Conservation (phyloP, 2,329 filamentous ascomycete species). For the Xylaria sp. region DNA sequence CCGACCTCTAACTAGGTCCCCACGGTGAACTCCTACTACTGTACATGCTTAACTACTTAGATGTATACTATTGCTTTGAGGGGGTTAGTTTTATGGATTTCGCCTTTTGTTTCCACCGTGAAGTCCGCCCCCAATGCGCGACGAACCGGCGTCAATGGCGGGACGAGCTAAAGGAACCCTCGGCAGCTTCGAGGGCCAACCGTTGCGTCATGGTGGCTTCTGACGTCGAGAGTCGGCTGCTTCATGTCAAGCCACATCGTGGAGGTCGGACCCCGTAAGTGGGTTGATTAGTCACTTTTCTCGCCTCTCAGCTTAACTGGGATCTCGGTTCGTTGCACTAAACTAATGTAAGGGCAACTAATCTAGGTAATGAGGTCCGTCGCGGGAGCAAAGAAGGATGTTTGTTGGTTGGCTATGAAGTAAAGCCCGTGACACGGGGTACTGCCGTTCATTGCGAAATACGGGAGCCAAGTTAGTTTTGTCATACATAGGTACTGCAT, state of each 20-base stretch:
- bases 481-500: conserved; percentile 7
- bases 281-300: conserved; percentile 27
- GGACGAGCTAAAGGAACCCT: conserved; percentile 23
- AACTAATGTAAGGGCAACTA: conserved; percentile 9
- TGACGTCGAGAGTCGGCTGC: background rate
- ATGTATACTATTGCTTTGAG: background rate
- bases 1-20: conserved; percentile 18
- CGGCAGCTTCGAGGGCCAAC: conserved; percentile 25
- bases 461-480: background rate
- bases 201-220: conserved; percentile 16
- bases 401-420: background rate
- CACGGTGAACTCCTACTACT: background rate
- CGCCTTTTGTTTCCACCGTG: conserved; percentile 1
- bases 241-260: conserved; percentile 32
- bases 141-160: conserved; percentile 18
- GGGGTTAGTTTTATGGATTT: conserved; percentile 5
- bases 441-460: background rate
- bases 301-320: conserved; percentile 34
- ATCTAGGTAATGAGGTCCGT: background rate
- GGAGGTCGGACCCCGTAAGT: conserved; percentile 11
- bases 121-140: conserved; percentile 8
- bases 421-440: background rate
- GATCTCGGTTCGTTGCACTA: conserved; percentile 17
- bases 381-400: background rate
- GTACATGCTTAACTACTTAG: background rate